Conservation (phyloP, 2,329 filamentous ascomycete species). For the Stemphylium beticola region DNA sequence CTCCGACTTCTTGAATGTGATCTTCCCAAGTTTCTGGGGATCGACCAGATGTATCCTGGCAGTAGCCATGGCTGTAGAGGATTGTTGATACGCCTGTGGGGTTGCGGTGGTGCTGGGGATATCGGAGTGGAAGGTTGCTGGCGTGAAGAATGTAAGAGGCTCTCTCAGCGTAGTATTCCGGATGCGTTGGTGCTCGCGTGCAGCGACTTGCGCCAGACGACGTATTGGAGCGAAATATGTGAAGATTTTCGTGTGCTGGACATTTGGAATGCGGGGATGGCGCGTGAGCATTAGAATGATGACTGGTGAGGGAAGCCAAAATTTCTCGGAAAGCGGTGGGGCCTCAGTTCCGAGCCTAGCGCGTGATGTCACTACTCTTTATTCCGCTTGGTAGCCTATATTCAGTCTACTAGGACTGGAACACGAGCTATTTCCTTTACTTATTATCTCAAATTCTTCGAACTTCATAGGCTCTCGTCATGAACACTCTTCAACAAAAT, state of each 20-base stretch:
- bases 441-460: too few species aligned
- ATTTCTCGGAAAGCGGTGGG: slow-evolving; percentile 30
- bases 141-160: slow-evolving; percentile 4
- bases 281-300: slow-evolving; percentile 42
- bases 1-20: slow-evolving; percentile 40
- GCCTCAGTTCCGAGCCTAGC: slow-evolving; percentile 29
- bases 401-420: too few species aligned
- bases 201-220: slow-evolving; percentile 36
- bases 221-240: slow-evolving; percentile 18
- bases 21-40: slow-evolving; percentile 47
- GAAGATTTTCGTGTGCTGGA: slow-evolving; percentile 28
- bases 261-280: slow-evolving; percentile 44
- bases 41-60: slow-evolving; percentile 50
- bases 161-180: slow-evolving; percentile 34
- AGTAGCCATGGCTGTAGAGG: slow-evolving; percentile 31
- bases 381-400: not conserved
- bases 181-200: slow-evolving; percentile 18
- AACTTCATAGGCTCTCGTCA: not conserved
- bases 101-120: not conserved
- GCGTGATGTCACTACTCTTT: slow-evolving; percentile 27
- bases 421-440: too few species aligned
- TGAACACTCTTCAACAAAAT: not conserved
- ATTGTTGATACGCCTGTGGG: slow-evolving; percentile 6
- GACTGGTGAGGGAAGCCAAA: slow-evolving; percentile 33
- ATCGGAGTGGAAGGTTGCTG: not conserved